Base-by-base conservation (phyloP, 805 yeast genomes). In the Suhomyces kilbournensis region DNA sequence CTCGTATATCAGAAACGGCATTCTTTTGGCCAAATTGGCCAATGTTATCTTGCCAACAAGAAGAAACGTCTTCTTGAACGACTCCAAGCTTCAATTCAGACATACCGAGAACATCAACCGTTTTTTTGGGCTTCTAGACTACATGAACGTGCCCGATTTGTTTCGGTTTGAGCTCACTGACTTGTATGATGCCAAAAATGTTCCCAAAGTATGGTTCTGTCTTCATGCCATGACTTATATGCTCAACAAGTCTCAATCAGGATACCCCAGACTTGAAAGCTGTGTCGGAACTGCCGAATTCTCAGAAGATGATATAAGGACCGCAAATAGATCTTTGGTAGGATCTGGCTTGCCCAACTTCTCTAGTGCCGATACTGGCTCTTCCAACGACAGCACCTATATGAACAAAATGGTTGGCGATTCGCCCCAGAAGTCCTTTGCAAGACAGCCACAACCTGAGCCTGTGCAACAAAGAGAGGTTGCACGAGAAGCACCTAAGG, bases 181-280 rank as follows among this genome's bases (percentile, higher is more conserved):
- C 68, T 76, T 94, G 35, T 94, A 91, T 69, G 97, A 94, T 64
- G 86, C 86, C 63, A 92, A 90, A 62, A 88, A 93, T 64, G 81
- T 92, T 19, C 98, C 98, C 14, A 92, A 90, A 64, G 98, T 94
- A 23, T 87, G 94, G 65, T 91, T 90, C 69, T 92, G 97, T 60
- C 70, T 94, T 35, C 97, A 93, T 71, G 97, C 97, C 2, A 71
- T 93, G 57, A 84, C 91, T 48, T 89, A 82, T 59, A 82, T 90
- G 65, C 75, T 94, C 51, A 78, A 85, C 53, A 76, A 78, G 58
- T 75, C 82, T 25, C 78, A 80, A 23, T 50, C 66, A 5, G 70
- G 71, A 17, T 84, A 85, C 20, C 89, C 92, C 1, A 70, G 75
- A 3, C 79, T 93, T 63, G 78, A 76, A 32, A 80, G 82, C 56